Conservation (phyloP, 2,329 filamentous ascomycete genomes). For the Amauroascus niger region DNA sequence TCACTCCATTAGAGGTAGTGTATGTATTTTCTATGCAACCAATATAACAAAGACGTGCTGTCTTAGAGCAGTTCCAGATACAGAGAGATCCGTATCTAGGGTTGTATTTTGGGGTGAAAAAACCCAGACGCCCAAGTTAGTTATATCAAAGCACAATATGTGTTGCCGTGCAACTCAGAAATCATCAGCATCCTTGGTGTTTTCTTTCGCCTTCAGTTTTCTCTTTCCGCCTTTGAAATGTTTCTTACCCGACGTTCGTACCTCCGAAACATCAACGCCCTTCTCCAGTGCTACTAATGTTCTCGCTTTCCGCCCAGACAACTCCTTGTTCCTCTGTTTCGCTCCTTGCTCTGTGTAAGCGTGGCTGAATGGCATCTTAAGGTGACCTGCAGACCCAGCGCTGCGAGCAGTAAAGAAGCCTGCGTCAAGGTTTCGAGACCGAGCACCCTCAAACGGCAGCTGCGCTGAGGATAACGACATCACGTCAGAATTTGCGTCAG, state of each 20-base stretch:
- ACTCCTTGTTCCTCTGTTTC: slow-evolving; percentile 57
- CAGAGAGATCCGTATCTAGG: neutral
- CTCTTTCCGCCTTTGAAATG: slow-evolving; percentile 48
- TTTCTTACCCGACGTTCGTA: slow-evolving; percentile 67
- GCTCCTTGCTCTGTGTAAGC: slow-evolving; percentile 76
- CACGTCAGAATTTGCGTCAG: slow-evolving; percentile 27
- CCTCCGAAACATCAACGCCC: slow-evolving; percentile 70
- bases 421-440: slow-evolving; percentile 70
- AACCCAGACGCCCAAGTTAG: neutral
- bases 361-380: slow-evolving; percentile 76
- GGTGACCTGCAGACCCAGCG: slow-evolving; percentile 50
- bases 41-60: too few species aligned
- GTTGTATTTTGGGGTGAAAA: too few species aligned
- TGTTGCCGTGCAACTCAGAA: slow-evolving; percentile 8
- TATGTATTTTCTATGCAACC: too few species aligned
- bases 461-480: slow-evolving; percentile 14
- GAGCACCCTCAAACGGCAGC: slow-evolving; percentile 48
- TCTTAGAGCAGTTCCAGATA: too few species aligned
- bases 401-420: slow-evolving; percentile 70
- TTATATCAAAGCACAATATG: neutral
- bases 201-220: slow-evolving; percentile 25
- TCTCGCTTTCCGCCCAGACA: slow-evolving; percentile 72
- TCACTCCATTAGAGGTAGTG: too few species aligned
- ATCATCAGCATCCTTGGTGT: slow-evolving; percentile 15
- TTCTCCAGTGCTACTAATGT: slow-evolving; percentile 74